Conservation (phyloP, 306 rosid species). For the Astragalus glycyphyllos region DNA sequence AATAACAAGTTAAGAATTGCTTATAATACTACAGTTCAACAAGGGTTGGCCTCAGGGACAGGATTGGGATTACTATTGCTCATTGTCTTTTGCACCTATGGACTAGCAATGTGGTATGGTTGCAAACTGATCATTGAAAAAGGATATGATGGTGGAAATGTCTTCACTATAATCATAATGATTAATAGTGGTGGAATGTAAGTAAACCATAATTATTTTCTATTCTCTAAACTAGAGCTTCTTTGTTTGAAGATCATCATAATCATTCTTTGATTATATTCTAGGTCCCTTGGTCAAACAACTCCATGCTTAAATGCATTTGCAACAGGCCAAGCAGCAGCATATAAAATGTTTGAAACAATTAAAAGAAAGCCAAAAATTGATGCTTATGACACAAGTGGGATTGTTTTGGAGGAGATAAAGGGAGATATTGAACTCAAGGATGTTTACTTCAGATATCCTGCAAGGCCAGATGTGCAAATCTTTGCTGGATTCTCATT, state of each 20-base stretch:
- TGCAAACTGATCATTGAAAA: constrained; percentile 63
- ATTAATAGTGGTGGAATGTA: constrained; percentile 85
- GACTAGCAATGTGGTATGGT: constrained; percentile 88
- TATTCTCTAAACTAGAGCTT: background rate
- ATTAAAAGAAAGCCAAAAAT: constrained; percentile 68
- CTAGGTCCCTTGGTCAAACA: constrained; percentile 80
- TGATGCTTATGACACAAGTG: constrained; percentile 70
- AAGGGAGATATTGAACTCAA: constrained; percentile 78
- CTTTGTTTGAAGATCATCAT: background rate
- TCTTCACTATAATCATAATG: constrained; percentile 64
- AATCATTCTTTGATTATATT: background rate
- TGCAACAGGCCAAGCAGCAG: constrained; percentile 84
- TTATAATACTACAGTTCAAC: constrained; percentile 52
- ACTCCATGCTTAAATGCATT: constrained; percentile 81
- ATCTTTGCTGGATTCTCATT: constrained; percentile 83
- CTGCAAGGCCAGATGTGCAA: constrained; percentile 76
- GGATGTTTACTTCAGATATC: constrained; percentile 75
- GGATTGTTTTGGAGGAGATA: constrained; percentile 61
- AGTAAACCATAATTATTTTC: constrained; percentile 30
- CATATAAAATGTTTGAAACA: constrained; percentile 84
- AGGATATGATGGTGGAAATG: constrained; percentile 77
- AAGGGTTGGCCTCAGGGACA: constrained; percentile 70
- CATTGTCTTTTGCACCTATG: constrained; percentile 64
- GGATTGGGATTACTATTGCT: constrained; percentile 65
- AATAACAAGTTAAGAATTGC: constrained; percentile 66